Evolutionary conservation across 495 filamentous ascomycete species (phyloP), one percentile per base, ranked within the genome.

Genomic region (Daldinia decipiens): DNA sequence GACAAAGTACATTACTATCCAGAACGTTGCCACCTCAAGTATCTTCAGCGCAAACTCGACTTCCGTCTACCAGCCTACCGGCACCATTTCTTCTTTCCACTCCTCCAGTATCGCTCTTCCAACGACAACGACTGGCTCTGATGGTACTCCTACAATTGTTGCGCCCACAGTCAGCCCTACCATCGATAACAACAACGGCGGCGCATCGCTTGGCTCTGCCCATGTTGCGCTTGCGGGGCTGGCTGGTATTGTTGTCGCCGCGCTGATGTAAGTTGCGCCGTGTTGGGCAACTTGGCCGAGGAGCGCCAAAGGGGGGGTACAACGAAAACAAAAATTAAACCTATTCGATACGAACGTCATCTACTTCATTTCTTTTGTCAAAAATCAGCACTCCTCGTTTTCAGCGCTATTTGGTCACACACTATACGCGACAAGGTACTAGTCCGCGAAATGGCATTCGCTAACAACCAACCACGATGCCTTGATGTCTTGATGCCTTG

Each of bases 1-100:
- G 72, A 87, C 84, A 68, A 81, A 82, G 75, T 86, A 83, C 19
- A 75, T 87, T 77, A 87, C 82, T 60, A 81, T 86, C 62, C 66
- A 73, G 59, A 77, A 76, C 64, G 78, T 78, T 34, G 73, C 79
- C 66, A 79, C 67, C 0, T 56, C 72, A 13, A 79, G 73, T 67
- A 55, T 72, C 32, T 53, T 61, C 36, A 62, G 63, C 55, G 58
- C 58, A 45, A 77, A 72, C 58, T 72, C 73, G 58, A 76, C 75
- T 1, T 58, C 73, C 24, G 64, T 70, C 32, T 61, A 68, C 47
- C 51, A 64, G 39, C 36, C 71, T 36, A 58, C 76, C 38, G 63
- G 67, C 71, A 77, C 71, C 12, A 62, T 56, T 65, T 31, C 59
- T 24, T 17, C 24, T 29, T 47, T 21, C 2, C 17, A 11, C 43